A percentile compares a stretch with the other conserved stretches of the same genome.
phyloP scores from a whole-genome alignment of 257 asterid genomes.

The Plantago elongata region DNA sequence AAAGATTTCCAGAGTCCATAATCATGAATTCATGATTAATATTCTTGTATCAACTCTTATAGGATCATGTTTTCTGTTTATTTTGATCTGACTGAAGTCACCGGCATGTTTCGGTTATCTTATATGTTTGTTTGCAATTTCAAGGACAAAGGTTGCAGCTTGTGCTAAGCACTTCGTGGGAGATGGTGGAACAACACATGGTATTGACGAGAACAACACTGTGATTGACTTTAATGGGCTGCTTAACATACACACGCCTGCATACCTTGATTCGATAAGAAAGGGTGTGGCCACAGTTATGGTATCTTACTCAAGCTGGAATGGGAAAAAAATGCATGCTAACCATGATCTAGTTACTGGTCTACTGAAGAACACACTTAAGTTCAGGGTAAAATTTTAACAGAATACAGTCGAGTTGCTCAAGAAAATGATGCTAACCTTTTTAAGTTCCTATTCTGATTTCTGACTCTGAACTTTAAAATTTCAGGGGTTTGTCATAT shows the following conservation, averaged over 20 bases:
- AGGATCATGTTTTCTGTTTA: background rate
- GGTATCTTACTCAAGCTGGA: slow-evolving; percentile 75
- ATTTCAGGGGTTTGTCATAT: slow-evolving; percentile 78
- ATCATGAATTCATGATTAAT: background rate
- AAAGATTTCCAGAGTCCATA: background rate
- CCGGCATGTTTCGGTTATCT: background rate
- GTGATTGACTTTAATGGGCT: slow-evolving; percentile 41
- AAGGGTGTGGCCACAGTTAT: slow-evolving; percentile 66
- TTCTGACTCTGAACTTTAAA: background rate
- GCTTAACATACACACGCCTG: slow-evolving; percentile 61
- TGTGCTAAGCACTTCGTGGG: slow-evolving; percentile 80
- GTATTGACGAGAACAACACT: slow-evolving; percentile 57
- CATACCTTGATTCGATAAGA: slow-evolving; percentile 47
- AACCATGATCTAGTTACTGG: slow-evolving; percentile 44
- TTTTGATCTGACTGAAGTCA: background rate
- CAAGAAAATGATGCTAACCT: background rate
- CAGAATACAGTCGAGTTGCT: background rate
- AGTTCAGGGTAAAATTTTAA: slow-evolving; percentile 45
- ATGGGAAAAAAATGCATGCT: slow-evolving; percentile 58
- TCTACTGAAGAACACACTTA: slow-evolving; percentile 50
- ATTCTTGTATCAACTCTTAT: background rate
- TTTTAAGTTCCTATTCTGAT: background rate
- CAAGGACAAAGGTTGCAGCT: slow-evolving; percentile 56
- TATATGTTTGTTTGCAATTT: slow-evolving; percentile 11
- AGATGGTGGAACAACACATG: slow-evolving; percentile 61